A percentile compares a stretch with the other conserved stretches of the same genome.
Evolutionary conservation across 441 rosid genomes (phyloP).

Genomic region (Brassica hybrid): DNA sequence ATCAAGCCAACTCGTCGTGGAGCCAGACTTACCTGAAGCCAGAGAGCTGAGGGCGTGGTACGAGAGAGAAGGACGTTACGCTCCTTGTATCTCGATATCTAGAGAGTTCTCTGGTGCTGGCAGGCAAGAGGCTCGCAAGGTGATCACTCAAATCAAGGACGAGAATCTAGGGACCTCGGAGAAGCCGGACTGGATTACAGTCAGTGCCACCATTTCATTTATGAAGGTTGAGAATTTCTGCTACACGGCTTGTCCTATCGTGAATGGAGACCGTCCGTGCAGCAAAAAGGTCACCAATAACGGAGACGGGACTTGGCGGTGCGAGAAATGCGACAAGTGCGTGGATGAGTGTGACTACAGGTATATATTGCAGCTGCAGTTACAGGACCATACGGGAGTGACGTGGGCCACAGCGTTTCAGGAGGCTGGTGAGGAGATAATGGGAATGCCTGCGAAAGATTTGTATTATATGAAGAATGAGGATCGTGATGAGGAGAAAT

Average conservation of each 20-base stretch:
- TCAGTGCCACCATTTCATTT: conserved; percentile 64
- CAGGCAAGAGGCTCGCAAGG: conserved; percentile 63
- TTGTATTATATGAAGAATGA: conserved; percentile 66
- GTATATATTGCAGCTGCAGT: conserved; percentile 84
- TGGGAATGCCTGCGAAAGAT: conserved; percentile 84
- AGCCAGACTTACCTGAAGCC: conserved; percentile 82
- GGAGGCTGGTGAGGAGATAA: conserved; percentile 80
- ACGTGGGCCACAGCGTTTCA: conserved; percentile 93
- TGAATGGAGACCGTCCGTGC: conserved; percentile 80
- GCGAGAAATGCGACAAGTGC: conserved; percentile 77
- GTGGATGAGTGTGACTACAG: conserved; percentile 84
- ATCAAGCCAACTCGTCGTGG: conserved; percentile 70
- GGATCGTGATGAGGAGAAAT: conserved; percentile 69
- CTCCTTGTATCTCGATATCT: conserved; percentile 70
- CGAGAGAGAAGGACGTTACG: conserved; percentile 67
- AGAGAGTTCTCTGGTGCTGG: conserved; percentile 60
- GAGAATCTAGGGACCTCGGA: conserved; percentile 91
- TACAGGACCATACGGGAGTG: conserved; percentile 88
- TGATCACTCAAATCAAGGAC: conserved; percentile 83
- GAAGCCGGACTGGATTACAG: conserved; percentile 91
- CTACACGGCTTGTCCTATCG: conserved; percentile 87
- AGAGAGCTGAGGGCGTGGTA: conserved; percentile 73
- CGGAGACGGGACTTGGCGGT: conserved; percentile 91
- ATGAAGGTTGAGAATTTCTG: conserved; percentile 83
- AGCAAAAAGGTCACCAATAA: conserved; percentile 86